phyloP scores from a whole-genome alignment of 2,329 filamentous ascomycete species.

The Pyrenophora graminea region DNA sequence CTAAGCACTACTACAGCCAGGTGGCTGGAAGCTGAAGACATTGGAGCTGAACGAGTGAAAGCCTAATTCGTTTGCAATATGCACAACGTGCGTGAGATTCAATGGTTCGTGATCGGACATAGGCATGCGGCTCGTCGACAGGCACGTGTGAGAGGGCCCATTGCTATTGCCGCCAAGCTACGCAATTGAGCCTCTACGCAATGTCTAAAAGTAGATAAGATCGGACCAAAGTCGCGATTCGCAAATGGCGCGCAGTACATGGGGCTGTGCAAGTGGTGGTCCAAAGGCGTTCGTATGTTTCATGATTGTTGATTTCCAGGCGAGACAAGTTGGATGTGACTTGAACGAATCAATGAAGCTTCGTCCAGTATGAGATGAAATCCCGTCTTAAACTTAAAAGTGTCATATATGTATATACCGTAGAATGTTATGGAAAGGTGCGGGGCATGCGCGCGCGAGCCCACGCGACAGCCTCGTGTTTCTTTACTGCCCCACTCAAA shows the following conservation, averaged over 20 bases:
- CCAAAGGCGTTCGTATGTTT: too few species aligned
- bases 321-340: too few species aligned
- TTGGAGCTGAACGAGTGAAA: background rate
- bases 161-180: background rate
- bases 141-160: too few species aligned
- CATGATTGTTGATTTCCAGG: too few species aligned
- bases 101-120: too few species aligned
- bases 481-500: conserved; percentile 1
- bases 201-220: too few species aligned
- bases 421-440: conserved; percentile 10
- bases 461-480: conserved; percentile 7
- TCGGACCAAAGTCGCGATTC: background rate
- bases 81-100: too few species aligned
- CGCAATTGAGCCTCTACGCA: background rate
- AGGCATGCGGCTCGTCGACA: too few species aligned
- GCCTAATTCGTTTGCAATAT: too few species aligned
- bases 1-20: conserved; percentile 2
- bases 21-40: background rate
- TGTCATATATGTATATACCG: background rate
- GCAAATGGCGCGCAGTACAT: too few species aligned
- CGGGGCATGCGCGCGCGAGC: conserved; percentile 3
- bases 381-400: background rate
- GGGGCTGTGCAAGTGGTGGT: too few species aligned
- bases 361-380: background rate
- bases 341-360: too few species aligned